Evolutionary conservation across 164 flowering plant genomes (phyloP).

Genomic region (Platanus orientalis): DNA sequence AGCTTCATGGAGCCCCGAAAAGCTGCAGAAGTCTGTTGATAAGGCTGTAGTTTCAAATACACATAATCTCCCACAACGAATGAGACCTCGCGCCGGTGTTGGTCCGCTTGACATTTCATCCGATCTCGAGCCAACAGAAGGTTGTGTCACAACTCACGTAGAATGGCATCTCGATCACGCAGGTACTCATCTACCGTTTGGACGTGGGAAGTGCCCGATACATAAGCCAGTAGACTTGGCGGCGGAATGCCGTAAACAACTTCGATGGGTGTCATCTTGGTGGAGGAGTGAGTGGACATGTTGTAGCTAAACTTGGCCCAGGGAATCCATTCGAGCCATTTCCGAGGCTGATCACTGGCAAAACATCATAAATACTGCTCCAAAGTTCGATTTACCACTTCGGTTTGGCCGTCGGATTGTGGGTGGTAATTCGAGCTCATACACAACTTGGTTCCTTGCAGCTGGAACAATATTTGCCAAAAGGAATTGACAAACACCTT

Average conservation of each 20-base stretch:
- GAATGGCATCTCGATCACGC: constrained; percentile 2
- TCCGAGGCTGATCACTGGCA: constrained; percentile 1
- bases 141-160: neutral
- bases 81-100: neutral
- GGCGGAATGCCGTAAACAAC: constrained; percentile 5
- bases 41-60: constrained; percentile 14
- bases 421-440: constrained; percentile 6
- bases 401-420: constrained; percentile 4
- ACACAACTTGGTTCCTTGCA: constrained; percentile 9
- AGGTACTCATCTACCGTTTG: constrained; percentile 12
- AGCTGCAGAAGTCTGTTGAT: constrained; percentile 4
- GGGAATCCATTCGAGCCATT: constrained; percentile 9
- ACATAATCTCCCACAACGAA: constrained; percentile 16
- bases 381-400: constrained; percentile 6
- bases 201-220: neutral
- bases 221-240: constrained; percentile 4
- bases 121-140: constrained; percentile 1
- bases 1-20: constrained; percentile 3
- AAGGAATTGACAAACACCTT: constrained; percentile 4
- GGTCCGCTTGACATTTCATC: constrained; percentile 10
- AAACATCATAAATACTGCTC: constrained; percentile 7
- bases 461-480: constrained; percentile 2
- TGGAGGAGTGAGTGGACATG: constrained; percentile 1
- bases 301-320: constrained; percentile 7
- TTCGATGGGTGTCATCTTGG: constrained; percentile 6